Conservation (phyloP, 345 rosid species). For the Pistacia vera region DNA sequence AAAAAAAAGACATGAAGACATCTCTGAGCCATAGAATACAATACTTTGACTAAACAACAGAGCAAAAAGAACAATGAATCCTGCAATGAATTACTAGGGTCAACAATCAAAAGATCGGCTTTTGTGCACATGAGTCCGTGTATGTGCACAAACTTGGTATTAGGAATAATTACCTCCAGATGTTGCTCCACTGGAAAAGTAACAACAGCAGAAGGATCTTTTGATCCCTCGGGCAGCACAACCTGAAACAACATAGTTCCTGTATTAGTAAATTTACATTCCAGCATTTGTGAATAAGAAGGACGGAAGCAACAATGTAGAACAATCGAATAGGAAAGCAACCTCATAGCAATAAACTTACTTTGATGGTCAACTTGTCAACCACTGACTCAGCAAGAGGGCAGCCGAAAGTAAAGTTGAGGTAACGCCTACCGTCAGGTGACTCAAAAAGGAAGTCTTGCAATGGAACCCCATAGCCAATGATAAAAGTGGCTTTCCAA, state of each 20-base stretch:
- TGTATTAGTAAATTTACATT: conserved; percentile 17
- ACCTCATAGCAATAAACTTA: conserved; percentile 36
- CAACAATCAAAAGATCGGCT: background rate
- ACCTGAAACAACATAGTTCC: conserved; percentile 60
- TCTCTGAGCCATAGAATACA: conserved; percentile 8
- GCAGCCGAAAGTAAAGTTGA: conserved; percentile 95
- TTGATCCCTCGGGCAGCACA: conserved; percentile 95
- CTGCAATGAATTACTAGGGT: background rate
- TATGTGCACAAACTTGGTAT: background rate
- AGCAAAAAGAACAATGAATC: background rate
- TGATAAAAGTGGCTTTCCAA: conserved; percentile 92
- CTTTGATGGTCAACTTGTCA: conserved; percentile 87
- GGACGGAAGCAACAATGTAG: conserved; percentile 3
- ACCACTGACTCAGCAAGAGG: conserved; percentile 86
- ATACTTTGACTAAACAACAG: background rate
- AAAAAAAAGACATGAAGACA: conserved; percentile 16
- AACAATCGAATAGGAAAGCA: conserved; percentile 8
- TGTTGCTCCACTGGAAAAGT: conserved; percentile 84
- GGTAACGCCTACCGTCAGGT: conserved; percentile 84
- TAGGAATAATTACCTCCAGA: conserved; percentile 56
- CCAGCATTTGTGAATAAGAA: conserved; percentile 7
- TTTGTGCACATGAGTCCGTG: background rate
- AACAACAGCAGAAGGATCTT: conserved; percentile 79
- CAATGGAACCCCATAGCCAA: conserved; percentile 90
- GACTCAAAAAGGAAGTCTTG: conserved; percentile 91